Conservation (phyloP, 2,329 filamentous ascomycete genomes). For the Nigrospora sphaerica region DNA sequence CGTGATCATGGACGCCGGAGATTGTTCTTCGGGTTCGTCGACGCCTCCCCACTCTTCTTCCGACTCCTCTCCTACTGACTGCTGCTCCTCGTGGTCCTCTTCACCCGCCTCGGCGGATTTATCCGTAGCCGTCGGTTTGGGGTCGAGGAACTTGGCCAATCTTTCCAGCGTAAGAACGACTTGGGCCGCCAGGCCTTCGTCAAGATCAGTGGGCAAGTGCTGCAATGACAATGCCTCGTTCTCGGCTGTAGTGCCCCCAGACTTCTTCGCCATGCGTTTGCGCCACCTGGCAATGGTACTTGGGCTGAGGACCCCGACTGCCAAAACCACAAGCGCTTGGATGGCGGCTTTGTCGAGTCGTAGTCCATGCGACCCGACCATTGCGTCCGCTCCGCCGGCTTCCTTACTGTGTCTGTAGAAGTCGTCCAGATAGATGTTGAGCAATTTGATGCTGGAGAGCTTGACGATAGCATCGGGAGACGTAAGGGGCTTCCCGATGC, state of each 20-base stretch:
- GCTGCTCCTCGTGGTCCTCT: slow-evolving; percentile 32
- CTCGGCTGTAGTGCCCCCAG: not conserved
- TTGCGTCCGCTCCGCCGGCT: slow-evolving; percentile 46
- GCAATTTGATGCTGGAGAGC: slow-evolving; percentile 64
- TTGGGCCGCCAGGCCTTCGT: slow-evolving; percentile 71
- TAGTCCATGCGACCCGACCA: slow-evolving; percentile 66
- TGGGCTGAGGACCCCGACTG: slow-evolving; percentile 25
- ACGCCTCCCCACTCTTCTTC: slow-evolving; percentile 29
- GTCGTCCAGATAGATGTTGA: slow-evolving; percentile 73
- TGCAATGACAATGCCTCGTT: slow-evolving; percentile 3
- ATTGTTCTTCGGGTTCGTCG: slow-evolving; percentile 10
- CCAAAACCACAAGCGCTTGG: slow-evolving; percentile 40
- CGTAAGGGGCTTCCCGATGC: slow-evolving; percentile 60
- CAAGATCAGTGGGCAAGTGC: slow-evolving; percentile 32
- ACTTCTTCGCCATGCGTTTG: slow-evolving; percentile 15
- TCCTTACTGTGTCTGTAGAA: slow-evolving; percentile 59
- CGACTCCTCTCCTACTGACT: slow-evolving; percentile 33
- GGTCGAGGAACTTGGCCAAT: slow-evolving; percentile 57
- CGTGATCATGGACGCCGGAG: slow-evolving; percentile 34
- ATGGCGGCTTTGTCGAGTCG: slow-evolving; percentile 59
- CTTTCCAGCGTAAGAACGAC: slow-evolving; percentile 78
- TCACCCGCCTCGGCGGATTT: slow-evolving; percentile 35
- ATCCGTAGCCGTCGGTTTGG: slow-evolving; percentile 46
- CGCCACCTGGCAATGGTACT: slow-evolving; percentile 26
- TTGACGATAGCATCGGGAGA: slow-evolving; percentile 71